phyloP scores from a whole-genome alignment of 495 filamentous ascomycete genomes.

The Ramalina peruviana region DNA sequence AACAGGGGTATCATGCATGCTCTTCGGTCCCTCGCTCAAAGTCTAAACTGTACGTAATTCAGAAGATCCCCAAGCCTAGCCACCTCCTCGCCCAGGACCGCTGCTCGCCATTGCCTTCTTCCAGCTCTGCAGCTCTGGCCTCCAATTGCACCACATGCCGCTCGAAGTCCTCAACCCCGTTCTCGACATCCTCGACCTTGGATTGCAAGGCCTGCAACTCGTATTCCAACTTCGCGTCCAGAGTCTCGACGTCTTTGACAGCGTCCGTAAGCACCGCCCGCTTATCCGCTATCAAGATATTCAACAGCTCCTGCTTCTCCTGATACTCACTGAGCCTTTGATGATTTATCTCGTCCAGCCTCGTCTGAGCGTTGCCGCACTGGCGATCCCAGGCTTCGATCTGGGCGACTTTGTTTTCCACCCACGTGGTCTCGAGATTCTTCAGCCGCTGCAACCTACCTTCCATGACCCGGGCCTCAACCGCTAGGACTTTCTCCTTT shows the following conservation, averaged over 20 bases:
- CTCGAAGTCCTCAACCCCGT: slow-evolving; percentile 67
- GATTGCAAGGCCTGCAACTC: slow-evolving; percentile 70
- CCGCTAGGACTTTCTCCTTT: slow-evolving; percentile 36
- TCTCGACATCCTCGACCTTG: slow-evolving; percentile 80
- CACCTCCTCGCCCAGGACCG: slow-evolving; percentile 40
- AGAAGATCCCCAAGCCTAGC: slow-evolving; percentile 12
- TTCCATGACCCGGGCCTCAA: slow-evolving; percentile 48
- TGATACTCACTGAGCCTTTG: slow-evolving; percentile 53
- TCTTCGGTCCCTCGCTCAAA: not conserved
- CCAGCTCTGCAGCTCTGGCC: slow-evolving; percentile 54
- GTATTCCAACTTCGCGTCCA: slow-evolving; percentile 85
- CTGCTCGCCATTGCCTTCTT: slow-evolving; percentile 45
- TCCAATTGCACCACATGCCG: slow-evolving; percentile 70
- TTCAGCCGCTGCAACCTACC: slow-evolving; percentile 33
- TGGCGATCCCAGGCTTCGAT: slow-evolving; percentile 51
- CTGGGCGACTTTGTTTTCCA: slow-evolving; percentile 42
- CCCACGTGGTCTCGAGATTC: slow-evolving; percentile 47
- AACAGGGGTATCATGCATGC: slow-evolving; percentile 6
- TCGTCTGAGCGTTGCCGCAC: slow-evolving; percentile 44
- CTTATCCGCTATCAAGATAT: slow-evolving; percentile 55
- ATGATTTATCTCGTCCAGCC: slow-evolving; percentile 53
- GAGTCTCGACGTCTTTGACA: slow-evolving; percentile 66
- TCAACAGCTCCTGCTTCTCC: slow-evolving; percentile 46
- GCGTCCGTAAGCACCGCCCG: slow-evolving; percentile 52
- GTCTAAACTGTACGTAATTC: not conserved